phyloP scores from a whole-genome alignment of 139 green algal genomes.

The Tetraselmis chui region DNA sequence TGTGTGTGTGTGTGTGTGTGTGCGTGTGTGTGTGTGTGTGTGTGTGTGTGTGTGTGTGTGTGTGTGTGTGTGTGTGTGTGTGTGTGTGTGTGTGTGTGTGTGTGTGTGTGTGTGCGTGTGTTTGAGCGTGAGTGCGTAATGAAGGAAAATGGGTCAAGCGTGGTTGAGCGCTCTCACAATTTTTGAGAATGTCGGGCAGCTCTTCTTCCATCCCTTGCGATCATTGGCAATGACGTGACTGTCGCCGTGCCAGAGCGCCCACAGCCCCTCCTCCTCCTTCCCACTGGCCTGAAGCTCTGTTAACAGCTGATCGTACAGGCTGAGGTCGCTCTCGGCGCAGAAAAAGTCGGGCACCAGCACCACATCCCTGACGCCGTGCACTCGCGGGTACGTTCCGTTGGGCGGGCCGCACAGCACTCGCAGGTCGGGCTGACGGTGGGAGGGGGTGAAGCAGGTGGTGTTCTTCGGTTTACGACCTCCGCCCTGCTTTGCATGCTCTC shows the following conservation, averaged over 20 bases:
- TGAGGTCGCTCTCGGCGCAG: not conserved
- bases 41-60: no score
- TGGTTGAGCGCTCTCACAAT: not conserved
- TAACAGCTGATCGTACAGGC: not conserved
- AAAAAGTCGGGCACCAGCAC: constrained; percentile 5
- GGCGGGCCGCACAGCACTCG: not conserved
- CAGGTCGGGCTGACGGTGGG: constrained; percentile 1
- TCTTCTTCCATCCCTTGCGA: not conserved
- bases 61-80: no score
- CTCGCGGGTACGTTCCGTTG: not conserved
- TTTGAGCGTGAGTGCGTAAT: no score
- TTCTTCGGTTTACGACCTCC: not conserved
- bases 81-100: no score
- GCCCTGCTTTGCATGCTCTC: not conserved
- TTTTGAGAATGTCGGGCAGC: not conserved
- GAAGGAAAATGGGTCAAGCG: not conserved
- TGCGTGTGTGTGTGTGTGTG: no score
- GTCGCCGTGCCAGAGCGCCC: constrained; percentile 3
- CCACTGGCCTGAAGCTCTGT: not conserved
- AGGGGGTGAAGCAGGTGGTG: not conserved
- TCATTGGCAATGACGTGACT: constrained; percentile 1
- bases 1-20: no score
- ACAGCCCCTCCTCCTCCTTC: constrained; percentile 1
- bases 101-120: no score
- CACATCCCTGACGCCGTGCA: not conserved